Conservation (phyloP, 129 eudicot species). For the carrot (Daucus carota) region DH1_v3.0 NC_030381.2:35734001-35734500, state of each 20-base stretch:
- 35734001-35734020: constrained; percentile 78
- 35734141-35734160: constrained; percentile 60
- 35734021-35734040: constrained; percentile 86
- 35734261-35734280: constrained; percentile 63
- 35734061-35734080: constrained; percentile 22
- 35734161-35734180: constrained; percentile 96
- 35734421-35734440: constrained; percentile 77
- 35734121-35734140: constrained; percentile 61
- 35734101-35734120: constrained; percentile 47
- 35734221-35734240: constrained; percentile 43
- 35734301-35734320: constrained; percentile 15
- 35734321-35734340: constrained; percentile 40
- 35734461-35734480: constrained; percentile 58
- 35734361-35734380: constrained; percentile 59
- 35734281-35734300: constrained; percentile 39
- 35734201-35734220: constrained; percentile 98
- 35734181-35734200: constrained; percentile 59
- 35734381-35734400: constrained; percentile 62
- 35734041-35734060: constrained; percentile 46
- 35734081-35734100: constrained; percentile 38
- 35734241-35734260: constrained; percentile 45
- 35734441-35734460: constrained; percentile 69
- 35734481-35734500: constrained; percentile 91
- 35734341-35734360: constrained; percentile 39
- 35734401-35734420: constrained; percentile 75